A percentile compares a stretch with the other conserved stretches of the same genome.
phyloP scores from a whole-genome alignment of 2,329 filamentous ascomycete genomes.

The Dothideomycetes sp. region DNA sequence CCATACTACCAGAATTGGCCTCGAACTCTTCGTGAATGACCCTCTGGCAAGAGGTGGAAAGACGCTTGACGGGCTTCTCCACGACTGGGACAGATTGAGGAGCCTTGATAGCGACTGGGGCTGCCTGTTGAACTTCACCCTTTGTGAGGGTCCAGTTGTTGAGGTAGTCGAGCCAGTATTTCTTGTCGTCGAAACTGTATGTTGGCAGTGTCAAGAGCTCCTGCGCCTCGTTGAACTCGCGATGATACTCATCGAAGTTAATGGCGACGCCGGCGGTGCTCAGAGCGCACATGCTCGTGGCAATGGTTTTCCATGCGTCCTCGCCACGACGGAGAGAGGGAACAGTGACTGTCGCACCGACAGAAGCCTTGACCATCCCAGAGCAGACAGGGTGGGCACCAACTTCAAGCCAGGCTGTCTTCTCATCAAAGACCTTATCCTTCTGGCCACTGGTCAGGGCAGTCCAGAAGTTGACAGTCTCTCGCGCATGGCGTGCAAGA shows the following conservation, averaged over 20 bases:
- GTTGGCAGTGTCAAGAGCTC: conserved; percentile 54
- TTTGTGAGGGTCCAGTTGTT: conserved; percentile 65
- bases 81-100: conserved; percentile 24
- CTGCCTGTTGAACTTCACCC: conserved; percentile 40
- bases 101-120: conserved; percentile 26
- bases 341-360: conserved; percentile 45
- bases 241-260: conserved; percentile 61
- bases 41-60: conserved; percentile 55
- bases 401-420: conserved; percentile 61
- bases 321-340: conserved; percentile 54
- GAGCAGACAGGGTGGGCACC: conserved; percentile 63
- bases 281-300: conserved; percentile 46
- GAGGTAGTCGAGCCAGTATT: conserved; percentile 60
- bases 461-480: conserved; percentile 58
- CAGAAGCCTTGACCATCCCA: conserved; percentile 55
- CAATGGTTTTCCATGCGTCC: conserved; percentile 53
- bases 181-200: conserved; percentile 60
- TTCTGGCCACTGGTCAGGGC: conserved; percentile 50
- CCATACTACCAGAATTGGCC: conserved; percentile 46
- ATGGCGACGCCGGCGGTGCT: conserved; percentile 52
- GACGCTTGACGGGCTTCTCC: conserved; percentile 38
- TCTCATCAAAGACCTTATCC: conserved; percentile 49
- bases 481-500: conserved; percentile 52
- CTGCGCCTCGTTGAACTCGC: conserved; percentile 46
- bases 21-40: conserved; percentile 53